Evolutionary conservation across 2,329 filamentous ascomycete species (phyloP), one percentile per base, ranked within the genome.

Genomic region (Trichoderma gracile): DNA sequence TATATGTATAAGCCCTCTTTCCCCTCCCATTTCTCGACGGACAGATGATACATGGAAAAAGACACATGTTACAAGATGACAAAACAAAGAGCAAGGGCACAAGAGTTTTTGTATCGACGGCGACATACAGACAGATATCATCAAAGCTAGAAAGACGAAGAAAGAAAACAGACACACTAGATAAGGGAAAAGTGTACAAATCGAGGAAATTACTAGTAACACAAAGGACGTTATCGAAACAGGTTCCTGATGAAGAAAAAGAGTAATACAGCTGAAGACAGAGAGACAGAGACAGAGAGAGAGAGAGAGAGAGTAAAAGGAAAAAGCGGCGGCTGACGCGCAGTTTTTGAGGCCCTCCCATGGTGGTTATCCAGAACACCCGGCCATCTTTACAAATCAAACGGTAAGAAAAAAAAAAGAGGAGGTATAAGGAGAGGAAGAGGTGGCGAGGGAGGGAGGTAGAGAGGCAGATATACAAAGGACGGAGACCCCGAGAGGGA

Each of bases 281-380:
- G 30, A 25, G 8, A 30, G 8, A 30, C 2, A 30, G 27, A 30
- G 9, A 30, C 7, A 30, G 7, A 30, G 30, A 30, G 30, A 30
- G 30, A 30, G 30, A 30, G 9, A 9, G 9, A 2, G 33, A 14
- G 17, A 45, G 30, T 25, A 46, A 61, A 61, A 38, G 56, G 60
- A 30, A 38, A 38, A 65, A 65, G 27, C 56, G 63, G 56, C 55
- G 27, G 63, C 56, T 55, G 33, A 52, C 53, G 42, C 47, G 63
- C 56, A 65, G 25, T 49, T 38, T 49, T 14, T 14, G 33, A 38
- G 33, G 49, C 61, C 61, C 30, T 9, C 30, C 7, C 61, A 64
- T 62, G 19, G 64, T 69, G 67, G 63, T 38, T 76, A 76, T 76
- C 75, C 74, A 75, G 73, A 75, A 76, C 74, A 76, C 73, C 73